Base-by-base conservation (phyloP, 2,329 filamentous ascomycete species). In the Aspergillus sp. region DNA sequence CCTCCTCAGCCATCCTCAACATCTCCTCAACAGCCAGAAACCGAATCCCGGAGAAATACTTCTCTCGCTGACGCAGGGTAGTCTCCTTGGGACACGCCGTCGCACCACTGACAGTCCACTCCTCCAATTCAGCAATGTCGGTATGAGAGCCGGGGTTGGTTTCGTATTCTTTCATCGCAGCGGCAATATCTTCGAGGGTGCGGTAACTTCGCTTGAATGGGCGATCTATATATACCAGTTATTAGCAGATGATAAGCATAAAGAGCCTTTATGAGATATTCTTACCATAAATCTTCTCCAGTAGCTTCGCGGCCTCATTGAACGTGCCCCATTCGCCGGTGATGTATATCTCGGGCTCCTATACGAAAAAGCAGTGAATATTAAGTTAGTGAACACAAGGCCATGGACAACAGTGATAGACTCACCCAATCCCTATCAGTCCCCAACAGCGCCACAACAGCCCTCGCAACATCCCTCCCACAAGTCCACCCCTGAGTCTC, bases 261-360 rank as follows among this genome's bases (percentile, higher is more conserved):
- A 19, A 6, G 7, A 1, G 2, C 11, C 9, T 5, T 23, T 3
- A 27, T 21, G 41, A 2, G 3, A 15, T 24, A 44, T 45, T 24
- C 15, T 11, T 21, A 58, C 57, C 48, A n/a, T 44, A 53, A 31
- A 52, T 24, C 23, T 24, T 43, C 23, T 59, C 57, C 24, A 59
- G 8, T 2, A 49, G 15, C 9, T 39, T 11, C 4, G 31, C 48
- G 8, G 41, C 47, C 11, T 49, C 9, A 3, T 59, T 56, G 8
- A 52, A 56, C 9, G 57, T 59, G 21, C 52, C 45, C 39, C 45
- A 55, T 35, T 51, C 44, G 3, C 46, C 46, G 6, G 45, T 9
- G 6, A 50, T 17, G 33, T 56, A 56, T 6, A 21, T 56, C 3
- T 50, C 53, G 9, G 24, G 37, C 44, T 56, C 45, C 53, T 56